These are phyloP conservation scores for Cordyceps farinosa DNA, from an alignment of 2,329 filamentous ascomycete genomes.

Conservation along the genomic window DNA sequence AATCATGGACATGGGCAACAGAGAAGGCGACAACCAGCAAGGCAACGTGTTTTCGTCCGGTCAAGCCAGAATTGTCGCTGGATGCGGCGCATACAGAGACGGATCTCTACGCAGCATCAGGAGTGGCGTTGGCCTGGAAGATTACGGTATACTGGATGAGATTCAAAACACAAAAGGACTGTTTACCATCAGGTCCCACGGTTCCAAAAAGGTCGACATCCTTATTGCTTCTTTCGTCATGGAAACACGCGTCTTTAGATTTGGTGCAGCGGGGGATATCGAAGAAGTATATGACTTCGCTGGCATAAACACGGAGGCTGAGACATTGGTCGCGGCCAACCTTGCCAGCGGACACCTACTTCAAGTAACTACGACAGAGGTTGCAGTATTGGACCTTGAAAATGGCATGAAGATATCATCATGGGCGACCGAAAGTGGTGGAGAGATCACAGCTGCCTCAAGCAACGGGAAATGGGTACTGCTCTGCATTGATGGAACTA, in stretches of 20 bases:
- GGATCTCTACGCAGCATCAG: constrained; percentile 86
- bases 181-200: constrained; percentile 60
- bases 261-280: constrained; percentile 70
- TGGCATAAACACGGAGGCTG: constrained; percentile 64
- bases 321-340: constrained; percentile 69
- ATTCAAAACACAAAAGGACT: constrained; percentile 70
- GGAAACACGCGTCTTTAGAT: constrained; percentile 79
- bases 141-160: constrained; percentile 76
- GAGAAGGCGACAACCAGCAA: constrained; percentile 68
- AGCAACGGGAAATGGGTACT: constrained; percentile 67
- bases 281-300: constrained; percentile 80
- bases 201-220: constrained; percentile 56
- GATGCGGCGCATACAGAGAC: constrained; percentile 84
- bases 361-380: constrained; percentile 68
- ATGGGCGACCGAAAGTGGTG: constrained; percentile 52
- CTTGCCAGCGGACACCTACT: constrained; percentile 61
- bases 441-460: constrained; percentile 73
- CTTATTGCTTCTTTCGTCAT: constrained; percentile 77
- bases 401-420: constrained; percentile 50
- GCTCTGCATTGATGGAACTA: constrained; percentile 72
- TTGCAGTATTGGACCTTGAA: constrained; percentile 60
- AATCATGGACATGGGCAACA: constrained; percentile 92
- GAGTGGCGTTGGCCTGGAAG: constrained; percentile 89
- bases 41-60: constrained; percentile 92
- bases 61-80: constrained; percentile 88